phyloP scores from a whole-genome alignment of 306 rosid genomes.

The Corylus americana region DNA sequence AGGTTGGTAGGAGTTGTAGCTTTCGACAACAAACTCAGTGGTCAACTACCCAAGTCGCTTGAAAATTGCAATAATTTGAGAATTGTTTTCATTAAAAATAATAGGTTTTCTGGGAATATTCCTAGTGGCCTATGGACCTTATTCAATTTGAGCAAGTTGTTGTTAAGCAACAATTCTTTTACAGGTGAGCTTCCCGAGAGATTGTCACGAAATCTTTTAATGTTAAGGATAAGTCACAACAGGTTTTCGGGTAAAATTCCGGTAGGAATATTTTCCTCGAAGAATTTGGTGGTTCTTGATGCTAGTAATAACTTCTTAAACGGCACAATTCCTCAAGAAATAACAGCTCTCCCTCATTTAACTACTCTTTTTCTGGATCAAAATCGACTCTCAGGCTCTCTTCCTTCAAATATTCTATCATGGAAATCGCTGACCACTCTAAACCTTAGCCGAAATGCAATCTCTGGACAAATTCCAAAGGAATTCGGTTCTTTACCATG shows the following conservation, averaged over 20 bases:
- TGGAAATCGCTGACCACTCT: conserved; percentile 45
- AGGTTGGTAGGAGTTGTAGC: conserved; percentile 34
- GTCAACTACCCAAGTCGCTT: conserved; percentile 62
- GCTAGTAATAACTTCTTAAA: neutral
- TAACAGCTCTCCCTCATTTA: conserved; percentile 45
- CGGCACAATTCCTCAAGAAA: conserved; percentile 33
- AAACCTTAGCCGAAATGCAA: conserved; percentile 48
- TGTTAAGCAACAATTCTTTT: conserved; percentile 46
- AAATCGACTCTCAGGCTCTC: conserved; percentile 48
- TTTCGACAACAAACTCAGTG: conserved; percentile 44
- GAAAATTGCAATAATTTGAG: conserved; percentile 48
- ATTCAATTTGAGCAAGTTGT: conserved; percentile 28
- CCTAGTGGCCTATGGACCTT: conserved; percentile 40
- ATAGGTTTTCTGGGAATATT: conserved; percentile 2
- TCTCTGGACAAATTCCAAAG: conserved; percentile 54
- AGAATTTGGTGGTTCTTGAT: neutral
- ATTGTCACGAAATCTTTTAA: neutral
- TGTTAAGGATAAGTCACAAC: conserved; percentile 25
- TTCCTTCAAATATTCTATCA: conserved; percentile 51
- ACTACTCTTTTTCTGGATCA: conserved; percentile 48
- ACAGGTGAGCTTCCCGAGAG: conserved; percentile 42
- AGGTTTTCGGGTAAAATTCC: neutral
- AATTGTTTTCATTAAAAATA: conserved; percentile 25
- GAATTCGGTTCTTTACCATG: conserved; percentile 34
- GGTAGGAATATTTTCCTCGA: neutral